A percentile compares a stretch with the other conserved stretches of the same genome.
phyloP scores from a whole-genome alignment of 208 protist genomes.

The Naegleria lovaniensis region DNA sequence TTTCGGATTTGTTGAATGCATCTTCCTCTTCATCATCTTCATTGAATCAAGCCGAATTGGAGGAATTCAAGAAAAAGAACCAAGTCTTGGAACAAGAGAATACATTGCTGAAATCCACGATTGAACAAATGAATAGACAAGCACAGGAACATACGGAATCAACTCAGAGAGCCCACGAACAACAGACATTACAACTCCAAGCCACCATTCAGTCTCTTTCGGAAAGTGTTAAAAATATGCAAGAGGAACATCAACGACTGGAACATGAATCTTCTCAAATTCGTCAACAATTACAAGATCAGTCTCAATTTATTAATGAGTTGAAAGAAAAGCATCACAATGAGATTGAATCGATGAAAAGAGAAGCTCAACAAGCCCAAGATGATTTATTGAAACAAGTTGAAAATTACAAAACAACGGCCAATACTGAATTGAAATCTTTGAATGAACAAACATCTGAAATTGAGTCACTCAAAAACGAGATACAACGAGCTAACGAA shows the following conservation, averaged over 20 bases:
- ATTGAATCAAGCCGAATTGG: no score
- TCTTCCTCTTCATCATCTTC: no score
- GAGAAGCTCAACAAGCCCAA: background rate
- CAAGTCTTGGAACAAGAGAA: no score
- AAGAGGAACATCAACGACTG: background rate
- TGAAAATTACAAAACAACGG: background rate
- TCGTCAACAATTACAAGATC: background rate
- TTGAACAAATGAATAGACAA: no score
- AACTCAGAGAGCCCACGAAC: no score
- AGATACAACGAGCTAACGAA: background rate
- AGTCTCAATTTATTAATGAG: background rate
- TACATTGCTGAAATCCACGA: no score
- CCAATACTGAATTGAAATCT: background rate
- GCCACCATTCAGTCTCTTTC: no score
- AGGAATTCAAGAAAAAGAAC: no score
- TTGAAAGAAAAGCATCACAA: background rate
- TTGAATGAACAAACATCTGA: background rate
- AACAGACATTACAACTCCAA: no score
- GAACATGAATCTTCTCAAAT: background rate
- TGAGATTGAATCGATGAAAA: background rate
- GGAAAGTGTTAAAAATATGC: background rate
- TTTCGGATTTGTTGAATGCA: no score
- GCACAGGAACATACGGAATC: no score
- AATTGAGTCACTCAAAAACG: background rate
- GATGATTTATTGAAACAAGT: background rate